Evolutionary conservation across 2,329 filamentous ascomycete genomes (phyloP).

Genomic region (Fusarium cyanostomum): DNA sequence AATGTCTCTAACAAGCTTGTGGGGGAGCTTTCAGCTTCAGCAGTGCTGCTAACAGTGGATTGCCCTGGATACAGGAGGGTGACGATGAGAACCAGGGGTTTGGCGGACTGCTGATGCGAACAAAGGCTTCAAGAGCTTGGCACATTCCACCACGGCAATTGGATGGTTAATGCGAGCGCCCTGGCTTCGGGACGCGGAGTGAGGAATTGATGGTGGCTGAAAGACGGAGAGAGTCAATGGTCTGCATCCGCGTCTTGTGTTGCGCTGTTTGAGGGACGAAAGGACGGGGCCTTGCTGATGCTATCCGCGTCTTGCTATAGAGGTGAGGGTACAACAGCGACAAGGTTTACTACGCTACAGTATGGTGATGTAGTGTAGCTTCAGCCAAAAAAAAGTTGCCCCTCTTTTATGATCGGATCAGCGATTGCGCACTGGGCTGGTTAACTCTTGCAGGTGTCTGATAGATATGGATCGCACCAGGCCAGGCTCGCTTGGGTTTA

Average conservation of each 20-base stretch:
- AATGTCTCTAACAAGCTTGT: conserved; percentile 35
- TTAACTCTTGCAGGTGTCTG: neutral
- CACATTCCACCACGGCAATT: conserved; percentile 39
- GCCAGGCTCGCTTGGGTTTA: conserved; percentile 9
- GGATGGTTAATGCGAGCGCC: conserved; percentile 21
- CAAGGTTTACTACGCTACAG: conserved; percentile 32
- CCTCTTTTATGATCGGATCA: conserved; percentile 37
- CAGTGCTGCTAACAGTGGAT: too few species aligned
- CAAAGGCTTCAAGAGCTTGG: conserved; percentile 37
- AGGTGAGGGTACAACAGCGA: too few species aligned
- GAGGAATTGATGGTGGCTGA: conserved; percentile 28
- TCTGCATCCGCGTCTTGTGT: neutral
- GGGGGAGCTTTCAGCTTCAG: conserved; percentile 34
- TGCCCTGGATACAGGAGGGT: conserved; percentile 5
- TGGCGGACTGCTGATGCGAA: conserved; percentile 25
- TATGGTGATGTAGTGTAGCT: conserved; percentile 37
- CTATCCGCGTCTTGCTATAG: too few species aligned
- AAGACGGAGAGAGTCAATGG: conserved; percentile 21
- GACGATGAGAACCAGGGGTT: conserved; percentile 8
- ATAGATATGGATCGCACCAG: too few species aligned
- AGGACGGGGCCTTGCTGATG: neutral
- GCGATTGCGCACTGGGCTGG: conserved; percentile 17
- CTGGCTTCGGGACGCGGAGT: conserved; percentile 2
- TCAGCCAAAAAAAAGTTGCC: conserved; percentile 28
- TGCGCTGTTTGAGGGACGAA: neutral